Evolutionary conservation across 2,329 filamentous ascomycete genomes (phyloP), one percentile per base, ranked within the genome.

Genomic region (Canariomyces notabilis): DNA sequence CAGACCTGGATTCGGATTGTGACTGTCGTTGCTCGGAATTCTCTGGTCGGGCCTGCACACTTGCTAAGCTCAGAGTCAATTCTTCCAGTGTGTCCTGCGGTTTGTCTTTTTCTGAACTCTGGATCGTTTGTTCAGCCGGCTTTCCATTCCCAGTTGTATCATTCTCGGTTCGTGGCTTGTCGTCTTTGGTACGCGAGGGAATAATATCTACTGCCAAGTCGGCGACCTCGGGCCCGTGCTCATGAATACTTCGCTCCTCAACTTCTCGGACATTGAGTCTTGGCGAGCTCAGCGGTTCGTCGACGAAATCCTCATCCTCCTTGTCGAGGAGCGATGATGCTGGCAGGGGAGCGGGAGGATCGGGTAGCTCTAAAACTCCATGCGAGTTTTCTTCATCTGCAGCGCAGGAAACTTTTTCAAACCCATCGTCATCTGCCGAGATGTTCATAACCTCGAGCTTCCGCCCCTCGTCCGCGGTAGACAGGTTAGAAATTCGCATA

Each of bases 341-440:
- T 3, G 63, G 59, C 16, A 41, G 42, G 3, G 48, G 46, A 5
- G 61, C 52, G 8, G 60, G 57, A 4, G 53, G 53, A 38, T 60
- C 58, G 15, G 67, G 64, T 19, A 78, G 72, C 49, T 79, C 77
- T 22, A 77, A 73, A 48, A 85, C 79, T 51, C 85, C 80, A 52
- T 86, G 80, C 31, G 83, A 85, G 2, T 77, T 79, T 41, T 87
- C 83, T 51, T 90, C 86, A 15, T 89, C 85, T 22, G 82, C 83
- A 37, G 72, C 71, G 38, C 78, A 76, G 26, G 77, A 77, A 8
- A 97, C 90, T 65, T 95, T 89, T 64, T 98, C 93, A 60, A 96
- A 97, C 1, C 87, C 88, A 61, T 97, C 93, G 53, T 93, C 87
- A 55, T 95, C 58, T 3, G 41, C 89, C 11, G 85, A 84, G 14